phyloP scores from a whole-genome alignment of 257 asterid species.

The Lavandula angustifolia region DNA sequence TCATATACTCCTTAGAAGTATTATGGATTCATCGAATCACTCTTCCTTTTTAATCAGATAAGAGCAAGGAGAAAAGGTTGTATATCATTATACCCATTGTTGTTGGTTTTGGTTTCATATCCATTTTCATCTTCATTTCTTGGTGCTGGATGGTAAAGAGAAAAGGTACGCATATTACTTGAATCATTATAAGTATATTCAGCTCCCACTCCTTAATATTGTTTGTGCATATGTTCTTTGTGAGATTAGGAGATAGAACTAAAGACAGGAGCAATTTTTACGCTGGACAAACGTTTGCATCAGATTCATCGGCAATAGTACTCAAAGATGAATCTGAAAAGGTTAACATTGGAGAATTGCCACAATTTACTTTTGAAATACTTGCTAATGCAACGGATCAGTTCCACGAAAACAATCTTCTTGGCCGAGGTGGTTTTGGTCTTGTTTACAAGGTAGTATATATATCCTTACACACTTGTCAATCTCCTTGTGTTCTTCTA shows the following conservation, averaged over 20 bases:
- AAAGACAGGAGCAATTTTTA: constrained; percentile 21
- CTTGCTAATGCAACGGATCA: constrained; percentile 49
- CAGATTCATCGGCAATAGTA: constrained; percentile 29
- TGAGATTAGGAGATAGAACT: constrained; percentile 23
- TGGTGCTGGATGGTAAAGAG: constrained; percentile 40
- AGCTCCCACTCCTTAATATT: too few relatives aligned
- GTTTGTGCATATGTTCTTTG: neutral
- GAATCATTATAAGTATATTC: neutral
- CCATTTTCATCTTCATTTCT: constrained; percentile 28
- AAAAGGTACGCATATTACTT: constrained; percentile 36
- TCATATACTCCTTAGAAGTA: neutral
- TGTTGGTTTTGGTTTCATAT: constrained; percentile 27
- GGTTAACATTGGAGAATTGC: constrained; percentile 44
- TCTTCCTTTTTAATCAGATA: constrained; percentile 31
- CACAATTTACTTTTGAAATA: constrained; percentile 41
- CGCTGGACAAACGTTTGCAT: constrained; percentile 23
- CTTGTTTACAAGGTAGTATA: constrained; percentile 52
- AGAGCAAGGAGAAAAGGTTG: constrained; percentile 33
- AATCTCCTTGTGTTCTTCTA: too few relatives aligned
- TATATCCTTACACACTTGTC: too few relatives aligned
- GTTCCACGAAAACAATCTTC: constrained; percentile 38
- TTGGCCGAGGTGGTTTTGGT: constrained; percentile 68
- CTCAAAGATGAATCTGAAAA: constrained; percentile 33
- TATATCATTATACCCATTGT: constrained; percentile 39
- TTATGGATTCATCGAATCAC: neutral